Evolutionary conservation across 2,329 filamentous ascomycete genomes (phyloP).

Genomic region (Paramyrothecium roridum): DNA sequence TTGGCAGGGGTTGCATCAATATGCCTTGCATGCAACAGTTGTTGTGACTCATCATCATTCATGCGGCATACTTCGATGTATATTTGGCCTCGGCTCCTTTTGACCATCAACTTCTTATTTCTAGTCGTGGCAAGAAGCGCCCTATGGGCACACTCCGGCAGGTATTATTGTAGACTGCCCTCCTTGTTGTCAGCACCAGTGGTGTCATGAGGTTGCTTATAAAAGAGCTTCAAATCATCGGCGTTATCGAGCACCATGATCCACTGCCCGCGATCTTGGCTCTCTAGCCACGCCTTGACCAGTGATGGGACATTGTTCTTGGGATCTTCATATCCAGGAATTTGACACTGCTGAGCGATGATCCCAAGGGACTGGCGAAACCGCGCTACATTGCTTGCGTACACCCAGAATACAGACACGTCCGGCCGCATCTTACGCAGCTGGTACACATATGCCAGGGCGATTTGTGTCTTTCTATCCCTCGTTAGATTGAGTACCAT

Average conservation of each 20-base stretch:
- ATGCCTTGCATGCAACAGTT: background rate
- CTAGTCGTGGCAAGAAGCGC: conserved; percentile 17
- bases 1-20: no score
- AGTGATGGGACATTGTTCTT: background rate
- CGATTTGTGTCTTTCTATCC: background rate
- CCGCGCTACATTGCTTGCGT: background rate
- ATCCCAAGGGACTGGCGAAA: background rate
- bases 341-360: background rate
- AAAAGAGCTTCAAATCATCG: conserved; percentile 31
- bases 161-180: conserved; percentile 10
- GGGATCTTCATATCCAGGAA: background rate
- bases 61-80: background rate
- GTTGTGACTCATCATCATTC: background rate
- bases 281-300: background rate
- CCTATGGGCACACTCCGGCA: conserved; percentile 19
- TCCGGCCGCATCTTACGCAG: background rate
- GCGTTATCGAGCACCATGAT: conserved; percentile 42
- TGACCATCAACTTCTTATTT: conserved; percentile 4
- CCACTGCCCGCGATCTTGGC: conserved; percentile 22
- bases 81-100: background rate
- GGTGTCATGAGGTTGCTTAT: no score
- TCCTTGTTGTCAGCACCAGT: no score
- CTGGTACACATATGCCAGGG: background rate
- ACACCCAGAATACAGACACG: background rate
- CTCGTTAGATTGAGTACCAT: background rate